Percentiles rank a stretch among this genome's conserved stretches.
These are phyloP conservation scores for Gloeostereum incarnatum DNA, from an alignment of 768 basidiomycete species.

Conservation along the genomic window DNA sequence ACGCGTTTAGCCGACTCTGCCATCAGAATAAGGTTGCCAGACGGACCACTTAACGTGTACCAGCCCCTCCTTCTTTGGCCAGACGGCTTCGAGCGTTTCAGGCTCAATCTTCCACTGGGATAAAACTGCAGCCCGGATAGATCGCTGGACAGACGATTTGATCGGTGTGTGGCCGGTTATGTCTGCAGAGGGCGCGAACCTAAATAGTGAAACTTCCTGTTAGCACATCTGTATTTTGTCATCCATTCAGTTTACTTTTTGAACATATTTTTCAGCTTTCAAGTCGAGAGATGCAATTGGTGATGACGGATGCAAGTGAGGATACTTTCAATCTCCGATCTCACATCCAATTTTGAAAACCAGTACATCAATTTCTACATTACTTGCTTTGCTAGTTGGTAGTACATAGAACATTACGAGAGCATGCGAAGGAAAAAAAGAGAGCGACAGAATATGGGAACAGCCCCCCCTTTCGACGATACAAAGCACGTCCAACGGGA, in stretches of 20 bases:
- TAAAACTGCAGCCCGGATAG: constrained; percentile 71
- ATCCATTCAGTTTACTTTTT: constrained; percentile 45
- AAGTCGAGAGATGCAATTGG: constrained; percentile 7
- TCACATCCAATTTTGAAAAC: too few species aligned
- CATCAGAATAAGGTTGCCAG: constrained; percentile 3
- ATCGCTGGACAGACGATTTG: constrained; percentile 89
- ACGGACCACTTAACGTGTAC: constrained; percentile 91
- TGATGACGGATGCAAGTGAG: neutral
- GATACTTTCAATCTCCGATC: too few species aligned
- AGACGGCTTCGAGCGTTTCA: constrained; percentile 81
- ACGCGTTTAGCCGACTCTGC: constrained; percentile 11
- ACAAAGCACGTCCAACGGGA: constrained; percentile 17
- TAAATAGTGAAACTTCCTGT: constrained; percentile 14
- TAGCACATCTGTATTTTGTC: neutral
- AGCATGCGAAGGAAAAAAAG: constrained; percentile 16
- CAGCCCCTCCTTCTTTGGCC: constrained; percentile 98
- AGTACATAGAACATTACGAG: constrained; percentile 29
- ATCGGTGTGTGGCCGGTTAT: constrained; percentile 85
- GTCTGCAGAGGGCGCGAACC: constrained; percentile 69
- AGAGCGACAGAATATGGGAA: constrained; percentile 22
- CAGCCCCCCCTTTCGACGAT: too few species aligned
- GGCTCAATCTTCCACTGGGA: constrained; percentile 77
- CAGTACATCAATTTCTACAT: constrained; percentile 24
- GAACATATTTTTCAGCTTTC: constrained; percentile 39
- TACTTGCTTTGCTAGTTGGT: constrained; percentile 25